These are phyloP conservation scores for Tanozyma kutaoensis DNA, from an alignment of 805 yeast genomes.

Conservation along the genomic window DNA sequence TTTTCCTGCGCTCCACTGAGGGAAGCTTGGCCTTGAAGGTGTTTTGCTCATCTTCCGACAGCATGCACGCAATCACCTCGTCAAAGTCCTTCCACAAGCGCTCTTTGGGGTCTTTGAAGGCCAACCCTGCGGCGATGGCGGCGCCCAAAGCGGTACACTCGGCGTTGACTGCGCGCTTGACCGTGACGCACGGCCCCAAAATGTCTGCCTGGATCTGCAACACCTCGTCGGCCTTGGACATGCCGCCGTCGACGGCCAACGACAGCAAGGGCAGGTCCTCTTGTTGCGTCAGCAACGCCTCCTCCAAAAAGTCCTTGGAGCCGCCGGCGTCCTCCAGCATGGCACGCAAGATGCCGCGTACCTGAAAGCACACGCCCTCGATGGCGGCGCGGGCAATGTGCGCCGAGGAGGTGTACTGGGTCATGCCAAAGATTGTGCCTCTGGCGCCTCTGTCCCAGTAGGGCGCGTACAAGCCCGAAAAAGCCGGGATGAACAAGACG, in stretches of 20 bases:
- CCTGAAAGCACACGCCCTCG: conserved; percentile 92
- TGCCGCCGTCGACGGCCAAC: conserved; percentile 87
- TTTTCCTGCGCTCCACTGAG: conserved; percentile 43
- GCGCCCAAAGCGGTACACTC: conserved; percentile 96
- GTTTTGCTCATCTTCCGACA: conserved; percentile 12
- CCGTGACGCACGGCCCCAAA: conserved; percentile 75
- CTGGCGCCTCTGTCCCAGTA: conserved; percentile 91
- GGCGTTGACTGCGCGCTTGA: conserved; percentile 65
- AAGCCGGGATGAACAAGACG: conserved; percentile 90
- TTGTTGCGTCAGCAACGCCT: conserved; percentile 31
- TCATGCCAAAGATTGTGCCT: conserved; percentile 87
- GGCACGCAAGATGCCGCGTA: conserved; percentile 77
- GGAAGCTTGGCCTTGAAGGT: conserved; percentile 29
- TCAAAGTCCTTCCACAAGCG: conserved; percentile 66
- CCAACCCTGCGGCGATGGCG: conserved; percentile 87
- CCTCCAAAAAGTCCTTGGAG: conserved; percentile 43
- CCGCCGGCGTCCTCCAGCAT: conserved; percentile 80
- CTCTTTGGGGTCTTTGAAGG: conserved; percentile 31
- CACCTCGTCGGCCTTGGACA: conserved; percentile 82
- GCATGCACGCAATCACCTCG: conserved; percentile 41
- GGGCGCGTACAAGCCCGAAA: conserved; percentile 89
- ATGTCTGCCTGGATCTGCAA: conserved; percentile 92
- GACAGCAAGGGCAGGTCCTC: conserved; percentile 31
- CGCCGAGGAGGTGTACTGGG: conserved; percentile 82
- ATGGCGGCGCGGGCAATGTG: conserved; percentile 92